Evolutionary conservation across 2,329 filamentous ascomycete species (phyloP), one percentile per base, ranked within the genome.

Genomic region (Ophiostoma piceae): DNA sequence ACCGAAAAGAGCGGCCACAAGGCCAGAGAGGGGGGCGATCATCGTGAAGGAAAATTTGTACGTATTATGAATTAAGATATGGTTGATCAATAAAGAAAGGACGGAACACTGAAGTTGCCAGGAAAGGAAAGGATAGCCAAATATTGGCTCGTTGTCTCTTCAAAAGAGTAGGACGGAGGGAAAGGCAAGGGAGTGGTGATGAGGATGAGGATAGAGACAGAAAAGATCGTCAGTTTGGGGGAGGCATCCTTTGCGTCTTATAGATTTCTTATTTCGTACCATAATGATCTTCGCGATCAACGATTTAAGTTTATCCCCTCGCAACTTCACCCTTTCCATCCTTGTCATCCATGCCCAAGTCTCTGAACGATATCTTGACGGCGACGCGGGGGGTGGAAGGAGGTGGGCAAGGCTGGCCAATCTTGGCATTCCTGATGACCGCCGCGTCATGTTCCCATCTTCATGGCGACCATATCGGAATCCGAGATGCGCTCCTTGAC

Each of bases 391-490:
- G n/a, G 14, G 51, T 29, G 26, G 26, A 29, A 29, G 26, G 26
- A 29, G 26, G 26, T 29, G 51, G 16, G 26, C 22, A 62, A 62
- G 57, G 26, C 57, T 32, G 26, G 57, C 5, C 57, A 6, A 29
- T 29, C 26, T 62, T 62, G 57, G 57, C 57, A 32, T 16, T 62
- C 16, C 9, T 32, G 57, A 62, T 62, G 26, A 12, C 51, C 51
- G 26, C 57, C 22, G 12, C 51, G 57, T 62, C 26, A 62, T 32
- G 57, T 32, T 62, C 26, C 57, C 57, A 62, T 62, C 57, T 62
- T 62, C 57, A 62, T 62, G 26, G 14, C 57, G 26, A 32, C 57
- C 22, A 19, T 29, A 16, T 7, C 22, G 4, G 12, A 16, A 6
- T 26, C 12, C 5, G 26, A 32, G 26, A 26, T 62, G 11, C 14